Evolutionary conservation across 805 yeast species (phyloP).

Genomic region (Candida loeiensis): DNA sequence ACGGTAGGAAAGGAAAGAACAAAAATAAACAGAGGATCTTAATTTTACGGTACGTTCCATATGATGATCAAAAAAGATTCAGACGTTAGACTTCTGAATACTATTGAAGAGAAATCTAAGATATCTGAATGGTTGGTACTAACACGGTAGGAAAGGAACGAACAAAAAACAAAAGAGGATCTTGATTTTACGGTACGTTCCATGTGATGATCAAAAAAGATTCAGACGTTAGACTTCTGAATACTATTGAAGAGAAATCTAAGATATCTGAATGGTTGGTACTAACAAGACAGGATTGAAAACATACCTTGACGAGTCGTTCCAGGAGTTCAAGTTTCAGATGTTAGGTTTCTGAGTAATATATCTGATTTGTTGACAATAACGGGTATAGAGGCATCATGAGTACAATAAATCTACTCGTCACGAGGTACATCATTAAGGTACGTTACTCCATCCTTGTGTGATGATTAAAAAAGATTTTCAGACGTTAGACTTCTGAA

Average conservation of each 20-base stretch:
- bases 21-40: background rate
- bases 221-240: conserved; percentile 44
- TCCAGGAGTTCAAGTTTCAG: no score
- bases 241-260: conserved; percentile 27
- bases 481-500: conserved; percentile 44
- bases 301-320: no score
- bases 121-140: conserved; percentile 18
- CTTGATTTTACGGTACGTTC: background rate
- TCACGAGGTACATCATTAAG: no score
- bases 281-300: background rate
- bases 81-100: conserved; percentile 43
- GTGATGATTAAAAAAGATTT: conserved; percentile 35
- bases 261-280: background rate
- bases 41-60: background rate
- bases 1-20: background rate
- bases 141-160: background rate
- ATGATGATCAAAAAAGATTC: conserved; percentile 34
- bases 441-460: no score
- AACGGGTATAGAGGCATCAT: no score
- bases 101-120: conserved; percentile 33
- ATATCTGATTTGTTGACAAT: no score
- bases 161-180: background rate
- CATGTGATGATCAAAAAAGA: conserved; percentile 34
- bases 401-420: no score
- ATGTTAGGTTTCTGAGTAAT: no score